Evolutionary conservation across 2,329 filamentous ascomycete genomes (phyloP), one percentile per base, ranked within the genome.

Genomic region (Microthyrium microscopicum): DNA sequence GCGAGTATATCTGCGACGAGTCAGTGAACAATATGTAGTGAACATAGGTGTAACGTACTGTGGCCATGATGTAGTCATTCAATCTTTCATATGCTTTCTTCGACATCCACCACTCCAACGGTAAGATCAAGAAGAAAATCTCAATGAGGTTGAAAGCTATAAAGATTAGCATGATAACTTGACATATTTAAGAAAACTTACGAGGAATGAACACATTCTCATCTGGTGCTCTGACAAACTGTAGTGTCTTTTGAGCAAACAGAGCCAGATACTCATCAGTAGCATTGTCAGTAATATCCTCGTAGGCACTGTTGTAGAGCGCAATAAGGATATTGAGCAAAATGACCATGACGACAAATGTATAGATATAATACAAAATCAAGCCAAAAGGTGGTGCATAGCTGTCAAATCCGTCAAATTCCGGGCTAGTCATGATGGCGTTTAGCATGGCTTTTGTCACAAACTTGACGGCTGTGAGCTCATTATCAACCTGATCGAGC

Each of bases 181-280:
- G 9, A 11, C 9, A 8, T 8, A 29, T 8, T 8, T 8, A 11
- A 8, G 11, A 8, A 19, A 11, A 20, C 56, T 43, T 47, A 61
- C 58, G 89, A 1, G 89, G 76, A 47, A 98, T 93, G 57, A 89
- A 98, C 35, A 98, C 89, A 45, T 98, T 98, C 54, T 98, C 89
- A 46, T 98, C 89, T 0, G 89, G 89, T 0, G 89, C 89, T 31
- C 89, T 81, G 13, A 95, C 82, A 47, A 94, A 98, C 47, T 92
- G 84, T 68, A 95, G 82, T 0, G 89, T 94, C 57, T 93, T 93
- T 44, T 91, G 80, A 0, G 82, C 70, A 56, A 93, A 94, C 3
- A 95, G 69, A 0, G 84, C 87, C 52, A 98, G 75, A 56, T 84
- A 98, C 54, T 98, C 89, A 53, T 98, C 89, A 42, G 83, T 78